Evolutionary conservation across 1,139 yeast species (phyloP).

Genomic region (Candida sojae): DNA sequence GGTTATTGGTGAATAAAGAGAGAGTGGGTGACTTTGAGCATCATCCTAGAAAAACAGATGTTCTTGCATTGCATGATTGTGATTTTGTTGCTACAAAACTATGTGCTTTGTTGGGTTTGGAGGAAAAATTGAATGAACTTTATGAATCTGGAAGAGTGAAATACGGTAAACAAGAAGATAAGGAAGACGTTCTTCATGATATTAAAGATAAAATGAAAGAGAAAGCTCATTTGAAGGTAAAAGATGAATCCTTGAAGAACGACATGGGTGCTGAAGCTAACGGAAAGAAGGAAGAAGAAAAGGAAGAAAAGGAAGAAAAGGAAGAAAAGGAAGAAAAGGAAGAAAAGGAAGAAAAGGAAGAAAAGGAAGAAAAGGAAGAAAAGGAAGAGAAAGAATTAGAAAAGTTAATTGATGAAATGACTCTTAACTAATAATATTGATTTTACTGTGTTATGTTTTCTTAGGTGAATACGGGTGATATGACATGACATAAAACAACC

Average conservation of each 20-base stretch:
- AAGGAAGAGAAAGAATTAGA: too few relatives aligned
- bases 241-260: conserved; percentile 4
- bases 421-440: too few relatives aligned
- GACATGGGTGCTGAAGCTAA: conserved; percentile 8
- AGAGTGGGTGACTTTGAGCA: conserved; percentile 69
- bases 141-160: conserved; percentile 19
- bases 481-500: too few relatives aligned
- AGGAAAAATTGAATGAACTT: conserved; percentile 44
- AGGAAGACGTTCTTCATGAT: conserved; percentile 15
- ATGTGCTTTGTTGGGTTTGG: conserved; percentile 66
- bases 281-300: conserved; percentile 5
- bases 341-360: too few relatives aligned
- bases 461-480: too few relatives aligned
- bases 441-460: too few relatives aligned
- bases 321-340: not conserved
- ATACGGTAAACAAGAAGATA: conserved; percentile 13
- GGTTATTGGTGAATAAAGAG: conserved; percentile 76
- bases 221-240: conserved; percentile 10
- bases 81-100: conserved; percentile 61
- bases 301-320: not conserved
- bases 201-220: conserved; percentile 14
- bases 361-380: too few relatives aligned
- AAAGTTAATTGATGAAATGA: too few relatives aligned
- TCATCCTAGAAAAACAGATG: conserved; percentile 55
- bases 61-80: conserved; percentile 60